Base-by-base conservation (phyloP, 495 filamentous ascomycete species). In the Penicillium ucsense region DNA sequence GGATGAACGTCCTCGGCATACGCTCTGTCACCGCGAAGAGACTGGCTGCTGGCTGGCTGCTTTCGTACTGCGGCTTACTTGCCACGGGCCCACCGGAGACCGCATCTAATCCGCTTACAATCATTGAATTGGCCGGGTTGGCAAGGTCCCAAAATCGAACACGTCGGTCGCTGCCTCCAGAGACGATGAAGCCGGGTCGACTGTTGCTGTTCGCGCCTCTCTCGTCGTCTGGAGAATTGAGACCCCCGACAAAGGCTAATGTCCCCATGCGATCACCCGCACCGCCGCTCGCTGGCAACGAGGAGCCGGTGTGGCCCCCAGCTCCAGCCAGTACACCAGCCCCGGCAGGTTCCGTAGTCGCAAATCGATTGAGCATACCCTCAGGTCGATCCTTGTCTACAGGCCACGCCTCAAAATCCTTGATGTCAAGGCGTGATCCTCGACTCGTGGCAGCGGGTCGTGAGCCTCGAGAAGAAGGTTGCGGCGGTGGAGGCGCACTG, bases 111-210 rank as follows among this genome's bases (percentile, higher is more conserved):
- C 94, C 94, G 64, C 84, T 92, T 37, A 94, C 80, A 28, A 96
- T 76, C 39, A 73, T 71, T 4, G 85, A 90, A 27, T 78, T 70
- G 54, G 94, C 88, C 4, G 87, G 71, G 8, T 78, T 80, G 5
- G 76, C 68, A 7, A 88, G 68, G 59, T 97, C 92, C 92, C 92
- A 98, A 65, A 89, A 95, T 5, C 92, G 79, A 20, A 98, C 78
- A 60, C 89, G 94, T 62, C 84, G 87, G 60, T 97, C 92, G 31
- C 84, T 83, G 4, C 94, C 91, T 3, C 81, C 91, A 0, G 89
- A 89, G 12, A 99, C 66, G 28, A 94, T 81, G 64, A 89, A 97
- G 1, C 76, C 74, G 54, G 61, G 68, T 45, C 62, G 69, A 11
- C 60, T 66, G 47, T 61, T 70, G 41, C 62, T 68, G 43, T n/a